phyloP scores from a whole-genome alignment of 2,329 filamentous ascomycete species.

The Pseudogymnoascus sp. region DNA sequence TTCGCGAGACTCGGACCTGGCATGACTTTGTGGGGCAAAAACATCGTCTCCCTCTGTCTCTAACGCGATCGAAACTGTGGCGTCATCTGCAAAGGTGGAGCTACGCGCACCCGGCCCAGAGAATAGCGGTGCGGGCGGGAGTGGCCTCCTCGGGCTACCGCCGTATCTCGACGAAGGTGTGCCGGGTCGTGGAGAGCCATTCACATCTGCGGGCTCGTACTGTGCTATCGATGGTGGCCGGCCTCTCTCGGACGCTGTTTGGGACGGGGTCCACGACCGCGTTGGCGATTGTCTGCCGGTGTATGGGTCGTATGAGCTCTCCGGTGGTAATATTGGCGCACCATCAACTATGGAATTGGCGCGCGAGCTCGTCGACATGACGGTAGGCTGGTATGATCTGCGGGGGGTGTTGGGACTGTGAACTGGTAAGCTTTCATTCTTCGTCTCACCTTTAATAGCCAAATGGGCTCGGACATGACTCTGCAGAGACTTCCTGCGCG shows the following conservation, averaged over 20 bases:
- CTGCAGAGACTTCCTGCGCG: slow-evolving; percentile 32
- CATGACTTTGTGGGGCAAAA: slow-evolving; percentile 52
- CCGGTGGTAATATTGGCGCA: slow-evolving; percentile 55
- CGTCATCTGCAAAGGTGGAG: slow-evolving; percentile 55
- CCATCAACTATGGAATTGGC: slow-evolving; percentile 48
- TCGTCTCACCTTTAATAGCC: slow-evolving; percentile 17
- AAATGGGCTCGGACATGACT: slow-evolving; percentile 24
- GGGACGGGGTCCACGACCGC: slow-evolving; percentile 51
- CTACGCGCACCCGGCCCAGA: slow-evolving; percentile 46
- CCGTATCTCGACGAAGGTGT: slow-evolving; percentile 86
- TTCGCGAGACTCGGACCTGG: slow-evolving; percentile 26
- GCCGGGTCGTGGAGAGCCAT: slow-evolving; percentile 82
- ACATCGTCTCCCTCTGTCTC: slow-evolving; percentile 54
- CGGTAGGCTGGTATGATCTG: slow-evolving; percentile 43
- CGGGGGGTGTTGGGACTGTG: slow-evolving; percentile 27
- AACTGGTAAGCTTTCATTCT: slow-evolving; percentile 18
- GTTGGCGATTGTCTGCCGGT: slow-evolving; percentile 46
- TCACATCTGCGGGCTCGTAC: slow-evolving; percentile 82
- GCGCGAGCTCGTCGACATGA: slow-evolving; percentile 39
- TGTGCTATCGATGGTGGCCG: slow-evolving; percentile 58
- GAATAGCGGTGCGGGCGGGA: slow-evolving; percentile 85
- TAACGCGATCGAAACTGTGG: slow-evolving; percentile 66
- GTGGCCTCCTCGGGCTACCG: slow-evolving; percentile 74
- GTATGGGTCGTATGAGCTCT: slow-evolving; percentile 56
- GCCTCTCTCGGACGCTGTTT: slow-evolving; percentile 50